Base-by-base conservation (phyloP, 2,329 filamentous ascomycete species). In the Aspergillus hortae region DNA sequence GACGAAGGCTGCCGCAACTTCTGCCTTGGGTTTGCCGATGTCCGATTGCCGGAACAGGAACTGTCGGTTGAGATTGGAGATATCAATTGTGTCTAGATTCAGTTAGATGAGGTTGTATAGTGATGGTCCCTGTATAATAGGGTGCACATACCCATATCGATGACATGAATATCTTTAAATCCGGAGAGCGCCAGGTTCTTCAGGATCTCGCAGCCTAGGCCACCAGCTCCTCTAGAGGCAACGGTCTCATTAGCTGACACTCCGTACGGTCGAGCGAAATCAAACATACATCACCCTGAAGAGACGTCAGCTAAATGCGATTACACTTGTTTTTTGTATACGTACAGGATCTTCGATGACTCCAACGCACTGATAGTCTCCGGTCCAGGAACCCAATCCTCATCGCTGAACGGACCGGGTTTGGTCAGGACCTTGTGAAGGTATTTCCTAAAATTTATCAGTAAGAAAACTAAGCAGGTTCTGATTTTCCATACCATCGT, bases 161-260 rank as follows among this genome's bases (percentile, higher is more conserved):
- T 97, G 53, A 99, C 94, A 76, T 99, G 91, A 61, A 99, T 96
- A 65, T 96, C 85, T 72, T 89, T 95, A 77, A 99, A 99, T 25
- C 92, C 91, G 2, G 92, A 96, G 48, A 99, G 81, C 40, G 94
- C 94, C 32, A 99, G 81, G 66, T 99, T 90, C 77, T 99, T 99
- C 48, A 99, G 78, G 42, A 99, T 95, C 70, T 99, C 94, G 65
- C 94, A 99, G 59, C 94, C 94, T 54, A 99, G 74, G 10, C 94
- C 94, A 56, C 94, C 94, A 53, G 94, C 94, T 52, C 94, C 94
- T 61, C 92, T 96, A 48, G 12, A 65, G 21, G 19, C 12, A 38
- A 27, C n/a, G 7, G 7, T 61, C 36, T 56, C 35, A 61, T 74
- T 61, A 71, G 67, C 40, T 64, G 56, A 51, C 62, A 38, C 6